Percentiles rank a stretch among this genome's conserved stretches.
Evolutionary conservation across 495 filamentous ascomycete species (phyloP).

Genomic region (Trichocladium uniseriatum): DNA sequence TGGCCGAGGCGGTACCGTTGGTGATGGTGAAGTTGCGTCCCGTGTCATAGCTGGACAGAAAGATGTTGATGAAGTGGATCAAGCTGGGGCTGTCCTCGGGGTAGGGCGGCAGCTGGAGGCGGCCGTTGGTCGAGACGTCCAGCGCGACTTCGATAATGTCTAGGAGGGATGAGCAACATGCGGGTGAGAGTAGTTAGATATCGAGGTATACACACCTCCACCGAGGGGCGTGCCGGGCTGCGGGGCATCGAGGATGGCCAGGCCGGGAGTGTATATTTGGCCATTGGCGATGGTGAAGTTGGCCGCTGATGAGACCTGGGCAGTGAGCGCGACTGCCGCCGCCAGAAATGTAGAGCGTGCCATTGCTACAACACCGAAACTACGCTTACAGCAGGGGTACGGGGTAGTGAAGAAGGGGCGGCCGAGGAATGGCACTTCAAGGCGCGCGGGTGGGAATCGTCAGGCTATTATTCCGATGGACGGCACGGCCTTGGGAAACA

Average conservation of each 20-base stretch:
- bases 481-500: too few relatives aligned
- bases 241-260: constrained; percentile 53
- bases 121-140: constrained; percentile 56
- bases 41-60: constrained; percentile 51
- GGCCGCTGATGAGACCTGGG: constrained; percentile 14
- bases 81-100: constrained; percentile 37
- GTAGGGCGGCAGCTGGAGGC: constrained; percentile 49
- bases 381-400: too few relatives aligned
- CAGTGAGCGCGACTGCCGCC: constrained; percentile 11
- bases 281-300: constrained; percentile 48
- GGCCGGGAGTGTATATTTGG: constrained; percentile 55
- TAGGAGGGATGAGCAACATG: constrained; percentile 12
- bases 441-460: too few relatives aligned
- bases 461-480: too few relatives aligned
- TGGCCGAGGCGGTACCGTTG: constrained; percentile 50
- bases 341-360: background rate
- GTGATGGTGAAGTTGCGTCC: constrained; percentile 59
- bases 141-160: constrained; percentile 56
- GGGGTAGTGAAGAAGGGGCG: too few relatives aligned
- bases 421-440: too few relatives aligned
- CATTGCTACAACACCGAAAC: background rate
- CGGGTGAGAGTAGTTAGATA: background rate
- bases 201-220: constrained; percentile 50
- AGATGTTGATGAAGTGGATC: constrained; percentile 56
- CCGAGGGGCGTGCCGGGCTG: constrained; percentile 59